Conservation (phyloP, 139 green algal genomes). For the Medakamo hakoo region DNA sequence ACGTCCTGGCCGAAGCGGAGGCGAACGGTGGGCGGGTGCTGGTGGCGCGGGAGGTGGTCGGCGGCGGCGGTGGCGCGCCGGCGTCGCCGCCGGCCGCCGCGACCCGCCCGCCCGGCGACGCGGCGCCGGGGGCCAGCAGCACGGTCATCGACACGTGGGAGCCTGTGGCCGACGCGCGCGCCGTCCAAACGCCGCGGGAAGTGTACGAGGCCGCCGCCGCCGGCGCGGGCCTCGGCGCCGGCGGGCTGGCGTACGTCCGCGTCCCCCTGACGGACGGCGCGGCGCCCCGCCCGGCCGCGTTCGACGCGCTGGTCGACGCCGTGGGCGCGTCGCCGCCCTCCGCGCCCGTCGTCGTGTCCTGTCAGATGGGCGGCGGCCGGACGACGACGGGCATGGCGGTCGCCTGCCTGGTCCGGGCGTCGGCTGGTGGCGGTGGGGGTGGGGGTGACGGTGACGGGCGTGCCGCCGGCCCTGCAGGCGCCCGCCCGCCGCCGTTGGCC, state of each 20-base stretch:
- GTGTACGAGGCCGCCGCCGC: slow-evolving; percentile 26
- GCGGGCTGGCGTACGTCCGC: slow-evolving; percentile 28
- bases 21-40: slow-evolving; percentile 44
- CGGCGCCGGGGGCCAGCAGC: not conserved
- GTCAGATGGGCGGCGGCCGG: slow-evolving; percentile 52
- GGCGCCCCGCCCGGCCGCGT: slow-evolving; percentile 35
- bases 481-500: too few relatives aligned
- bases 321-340: slow-evolving; percentile 14
- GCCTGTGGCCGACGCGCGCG: slow-evolving; percentile 27
- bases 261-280: slow-evolving; percentile 76
- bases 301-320: slow-evolving; percentile 33
- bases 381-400: slow-evolving; percentile 85
- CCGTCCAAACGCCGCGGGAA: slow-evolving; percentile 46
- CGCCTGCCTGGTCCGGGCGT: slow-evolving; percentile 58
- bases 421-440: too few relatives aligned
- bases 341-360: slow-evolving; percentile 74
- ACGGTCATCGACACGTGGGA: slow-evolving; percentile 35
- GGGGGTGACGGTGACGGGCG: too few relatives aligned
- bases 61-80: too few relatives aligned
- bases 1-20: slow-evolving; percentile 64
- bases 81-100: too few relatives aligned
- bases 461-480: too few relatives aligned
- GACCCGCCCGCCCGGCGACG: too few relatives aligned
- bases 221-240: slow-evolving; percentile 29
- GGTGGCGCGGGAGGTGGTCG: slow-evolving; percentile 49